phyloP scores from a whole-genome alignment of 345 rosid genomes.

The Melaleuca alternifolia region DNA sequence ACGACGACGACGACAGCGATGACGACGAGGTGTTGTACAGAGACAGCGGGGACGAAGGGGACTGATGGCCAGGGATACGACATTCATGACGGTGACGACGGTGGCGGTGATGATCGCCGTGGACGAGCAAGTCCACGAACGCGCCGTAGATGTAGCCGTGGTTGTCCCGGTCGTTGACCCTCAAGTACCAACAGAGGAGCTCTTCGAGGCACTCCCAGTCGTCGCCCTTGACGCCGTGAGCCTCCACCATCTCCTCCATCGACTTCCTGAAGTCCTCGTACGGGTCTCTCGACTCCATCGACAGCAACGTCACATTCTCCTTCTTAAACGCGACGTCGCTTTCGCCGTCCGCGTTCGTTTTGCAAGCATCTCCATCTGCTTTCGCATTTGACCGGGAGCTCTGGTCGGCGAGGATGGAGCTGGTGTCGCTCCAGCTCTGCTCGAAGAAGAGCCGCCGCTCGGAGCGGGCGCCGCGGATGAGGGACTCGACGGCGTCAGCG shows the following conservation, averaged over 20 bases:
- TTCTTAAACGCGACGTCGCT: conserved; percentile 23
- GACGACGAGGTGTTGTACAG: conserved; percentile 27
- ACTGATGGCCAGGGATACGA: conserved; percentile 22
- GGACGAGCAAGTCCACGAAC: conserved; percentile 63
- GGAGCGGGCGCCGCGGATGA: not conserved
- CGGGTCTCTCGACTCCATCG: conserved; percentile 77
- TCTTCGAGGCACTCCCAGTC: conserved; percentile 63
- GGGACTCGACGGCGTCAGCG: not conserved
- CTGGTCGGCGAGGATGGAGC: conserved; percentile 4
- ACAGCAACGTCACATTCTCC: conserved; percentile 31
- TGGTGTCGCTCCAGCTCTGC: not conserved
- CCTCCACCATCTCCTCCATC: conserved; percentile 93
- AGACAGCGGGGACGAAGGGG: conserved; percentile 54
- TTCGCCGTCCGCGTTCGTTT: not conserved
- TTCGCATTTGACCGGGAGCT: not conserved
- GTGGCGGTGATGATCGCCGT: conserved; percentile 7
- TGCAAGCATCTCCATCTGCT: not conserved
- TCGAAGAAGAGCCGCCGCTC: not conserved
- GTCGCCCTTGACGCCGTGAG: conserved; percentile 34
- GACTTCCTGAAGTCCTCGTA: conserved; percentile 63
- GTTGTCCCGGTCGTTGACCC: conserved; percentile 53
- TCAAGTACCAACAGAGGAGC: conserved; percentile 59
- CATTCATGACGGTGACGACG: not conserved
- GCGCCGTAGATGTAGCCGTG: conserved; percentile 69
- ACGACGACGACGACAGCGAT: conserved; percentile 24